Percentiles rank a stretch among this genome's conserved stretches.
Evolutionary conservation across 106 monocot genomes (phyloP).

Genomic region (Iris macrosiphon): DNA sequence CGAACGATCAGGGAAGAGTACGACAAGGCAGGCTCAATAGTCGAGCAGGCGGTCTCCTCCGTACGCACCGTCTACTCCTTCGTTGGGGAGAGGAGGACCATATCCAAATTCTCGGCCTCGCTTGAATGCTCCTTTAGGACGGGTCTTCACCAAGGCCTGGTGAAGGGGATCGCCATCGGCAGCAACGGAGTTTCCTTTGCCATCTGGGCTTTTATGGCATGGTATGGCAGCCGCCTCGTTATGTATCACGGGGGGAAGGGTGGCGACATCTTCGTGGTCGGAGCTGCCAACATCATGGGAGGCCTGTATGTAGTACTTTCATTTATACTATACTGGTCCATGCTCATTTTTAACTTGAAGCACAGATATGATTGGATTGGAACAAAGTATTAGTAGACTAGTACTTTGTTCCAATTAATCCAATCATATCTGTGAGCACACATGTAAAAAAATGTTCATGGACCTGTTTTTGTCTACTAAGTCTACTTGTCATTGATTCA

Average conservation of each 20-base stretch:
- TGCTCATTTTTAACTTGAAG: not conserved
- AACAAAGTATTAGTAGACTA: no score
- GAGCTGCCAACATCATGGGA: constrained; percentile 38
- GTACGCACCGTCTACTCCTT: constrained; percentile 57
- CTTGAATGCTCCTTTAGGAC: constrained; percentile 35
- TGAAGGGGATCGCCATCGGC: constrained; percentile 59
- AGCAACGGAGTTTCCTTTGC: constrained; percentile 51
- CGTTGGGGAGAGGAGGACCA: constrained; percentile 38
- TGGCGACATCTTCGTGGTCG: constrained; percentile 49
- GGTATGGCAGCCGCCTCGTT: constrained; percentile 63
- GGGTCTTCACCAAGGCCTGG: constrained; percentile 45
- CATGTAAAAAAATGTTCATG: no score
- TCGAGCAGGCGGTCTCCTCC: constrained; percentile 54
- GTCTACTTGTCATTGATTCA: not conserved
- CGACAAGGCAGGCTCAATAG: constrained; percentile 29
- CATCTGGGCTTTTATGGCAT: constrained; percentile 55
- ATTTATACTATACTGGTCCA: no score
- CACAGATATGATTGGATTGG: not conserved
- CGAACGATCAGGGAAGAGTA: constrained; percentile 30
- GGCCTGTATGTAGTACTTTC: constrained; percentile 53
- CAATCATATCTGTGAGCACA: no score
- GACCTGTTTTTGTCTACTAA: no score
- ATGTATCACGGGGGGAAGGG: constrained; percentile 44
- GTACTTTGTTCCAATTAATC: no score
- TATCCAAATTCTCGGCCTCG: constrained; percentile 33